Base-by-base conservation (phyloP, 495 filamentous ascomycete genomes). In the Penicillium malachiteum region DNA sequence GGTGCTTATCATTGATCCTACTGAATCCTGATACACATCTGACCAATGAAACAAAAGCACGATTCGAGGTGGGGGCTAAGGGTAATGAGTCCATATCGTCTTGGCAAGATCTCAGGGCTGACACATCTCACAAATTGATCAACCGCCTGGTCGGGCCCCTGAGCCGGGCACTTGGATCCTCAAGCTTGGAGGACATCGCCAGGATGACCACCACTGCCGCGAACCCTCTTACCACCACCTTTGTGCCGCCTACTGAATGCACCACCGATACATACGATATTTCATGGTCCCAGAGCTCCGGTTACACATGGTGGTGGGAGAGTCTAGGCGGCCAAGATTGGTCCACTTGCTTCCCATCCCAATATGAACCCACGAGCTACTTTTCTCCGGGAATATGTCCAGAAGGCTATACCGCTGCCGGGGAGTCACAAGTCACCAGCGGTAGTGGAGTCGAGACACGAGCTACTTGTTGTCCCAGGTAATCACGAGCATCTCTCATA, bases 311-410 rank as follows among this genome's bases (percentile, higher is more conserved):
- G 32, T 45, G 42, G 41, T 54, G 51, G 51, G 12, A 38, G n/a
- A 54, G 43, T 16, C 51, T 54, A 3, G 51, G 51, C 1, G 16
- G 17, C 16, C n/a, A 16, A 5, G 32, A 35, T 12, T 47, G 33
- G 32, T 9, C 12, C 12, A 46, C 42, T 10, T 54, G 51, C 16
- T 47, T 54, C n/a, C 51, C 51, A 3, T 54, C 51, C 4, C 32
- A 16, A 30, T 54, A 26, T 13, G 32, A 32, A 17, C 41, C 51
- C 5, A 46, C 41, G 0, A 47, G 51, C 31, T 59, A 51, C 34
- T 59, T 50, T 14, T 59, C 57, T 11, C 53, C 57, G 5, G 53
- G 57, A 11, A 10, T 59, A 14, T 56, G 57, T 32, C 57, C 57
- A 5, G 21, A 32, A 1, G 38, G 33, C 11, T 59, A 59, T 45